Evolutionary conservation across 1,139 yeast genomes (phyloP).

Genomic region (Yamadazyma sp.): DNA sequence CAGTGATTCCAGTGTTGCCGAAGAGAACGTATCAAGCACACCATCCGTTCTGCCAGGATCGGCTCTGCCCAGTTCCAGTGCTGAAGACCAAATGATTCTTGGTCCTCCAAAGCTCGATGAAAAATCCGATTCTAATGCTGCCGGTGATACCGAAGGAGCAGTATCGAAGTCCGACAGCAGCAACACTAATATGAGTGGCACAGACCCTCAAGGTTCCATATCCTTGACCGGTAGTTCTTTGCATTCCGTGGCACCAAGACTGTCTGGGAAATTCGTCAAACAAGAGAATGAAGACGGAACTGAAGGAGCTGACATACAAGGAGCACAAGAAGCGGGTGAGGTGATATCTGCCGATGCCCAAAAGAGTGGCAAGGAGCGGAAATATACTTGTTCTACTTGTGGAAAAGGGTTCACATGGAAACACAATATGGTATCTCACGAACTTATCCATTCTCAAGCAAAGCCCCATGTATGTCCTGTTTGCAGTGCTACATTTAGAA

Average conservation of each 20-base stretch:
- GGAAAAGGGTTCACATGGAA: conserved; percentile 64
- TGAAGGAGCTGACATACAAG: no score
- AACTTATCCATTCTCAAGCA: conserved; percentile 64
- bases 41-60: conserved; percentile 3
- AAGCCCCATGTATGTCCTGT: conserved; percentile 69
- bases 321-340: no score
- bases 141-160: no score
- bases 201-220: no score
- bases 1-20: not conserved
- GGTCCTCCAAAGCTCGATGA: not conserved
- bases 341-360: not conserved
- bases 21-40: conserved; percentile 2
- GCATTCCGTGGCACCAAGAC: no score
- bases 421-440: conserved; percentile 74
- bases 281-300: no score
- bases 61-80: not conserved
- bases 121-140: no score
- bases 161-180: no score
- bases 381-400: conserved; percentile 58
- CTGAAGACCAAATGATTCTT: conserved; percentile 1
- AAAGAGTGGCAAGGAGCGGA: not conserved
- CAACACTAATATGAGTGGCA: no score
- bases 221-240: no score
- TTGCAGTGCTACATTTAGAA: conserved; percentile 63
- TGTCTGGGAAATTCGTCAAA: no score